Evolutionary conservation across 768 basidiomycete genomes (phyloP).

Genomic region (Solioccasus polychromus): DNA sequence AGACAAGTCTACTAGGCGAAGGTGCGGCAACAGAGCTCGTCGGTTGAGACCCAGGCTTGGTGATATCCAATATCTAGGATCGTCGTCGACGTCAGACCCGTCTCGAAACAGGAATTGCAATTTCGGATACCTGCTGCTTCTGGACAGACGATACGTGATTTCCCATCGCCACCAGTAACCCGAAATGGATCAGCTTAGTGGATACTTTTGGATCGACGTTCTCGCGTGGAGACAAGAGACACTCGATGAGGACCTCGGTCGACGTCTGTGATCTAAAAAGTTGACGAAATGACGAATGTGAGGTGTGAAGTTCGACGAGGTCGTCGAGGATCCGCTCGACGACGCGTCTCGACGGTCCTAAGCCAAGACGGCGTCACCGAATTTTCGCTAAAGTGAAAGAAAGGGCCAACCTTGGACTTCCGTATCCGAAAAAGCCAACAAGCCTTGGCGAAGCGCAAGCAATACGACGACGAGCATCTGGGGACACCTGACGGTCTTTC

Average conservation of each 20-base stretch:
- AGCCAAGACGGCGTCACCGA: background rate
- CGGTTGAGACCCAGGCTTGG: constrained; percentile 35
- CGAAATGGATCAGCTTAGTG: constrained; percentile 72
- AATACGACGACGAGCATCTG: constrained; percentile 73
- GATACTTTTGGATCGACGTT: constrained; percentile 34
- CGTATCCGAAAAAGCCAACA: constrained; percentile 27
- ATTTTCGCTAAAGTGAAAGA: no score
- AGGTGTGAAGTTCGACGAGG: constrained; percentile 64
- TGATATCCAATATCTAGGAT: constrained; percentile 56
- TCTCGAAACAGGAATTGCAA: background rate
- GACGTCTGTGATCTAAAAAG: constrained; percentile 71
- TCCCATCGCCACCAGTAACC: constrained; percentile 63
- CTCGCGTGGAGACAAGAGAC: constrained; percentile 47
- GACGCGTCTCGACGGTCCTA: constrained; percentile 23
- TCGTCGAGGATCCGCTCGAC: constrained; percentile 52
- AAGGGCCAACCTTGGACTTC: constrained; percentile 14
- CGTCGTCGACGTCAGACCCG: background rate
- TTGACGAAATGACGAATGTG: constrained; percentile 63
- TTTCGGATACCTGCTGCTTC: constrained; percentile 64
- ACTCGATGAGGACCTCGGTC: constrained; percentile 64
- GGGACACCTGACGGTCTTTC: constrained; percentile 49
- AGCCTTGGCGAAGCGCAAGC: constrained; percentile 63
- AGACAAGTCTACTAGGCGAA: constrained; percentile 14
- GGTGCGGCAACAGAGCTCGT: background rate
- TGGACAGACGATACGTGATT: constrained; percentile 58